Conservation (phyloP, 768 basidiomycete genomes). For the Pleurotus cornucopiae region DNA sequence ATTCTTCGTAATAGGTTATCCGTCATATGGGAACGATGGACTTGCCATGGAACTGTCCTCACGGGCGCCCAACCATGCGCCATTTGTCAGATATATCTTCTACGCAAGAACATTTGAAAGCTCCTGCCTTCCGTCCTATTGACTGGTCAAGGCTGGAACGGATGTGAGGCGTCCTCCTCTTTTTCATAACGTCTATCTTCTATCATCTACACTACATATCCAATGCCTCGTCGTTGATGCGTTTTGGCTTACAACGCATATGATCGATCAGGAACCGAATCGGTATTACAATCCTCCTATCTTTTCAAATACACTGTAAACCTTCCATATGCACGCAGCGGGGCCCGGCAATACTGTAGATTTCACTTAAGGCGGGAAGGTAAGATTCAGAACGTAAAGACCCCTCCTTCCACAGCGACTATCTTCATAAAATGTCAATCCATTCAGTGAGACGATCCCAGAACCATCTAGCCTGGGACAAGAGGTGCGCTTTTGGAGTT, state of each 20-base stretch:
- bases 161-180: neutral
- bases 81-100: conserved; percentile 55
- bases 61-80: conserved; percentile 81
- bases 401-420: too few species aligned
- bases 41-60: conserved; percentile 88
- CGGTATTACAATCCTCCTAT: too few species aligned
- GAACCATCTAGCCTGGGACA: conserved; percentile 56
- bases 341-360: too few species aligned
- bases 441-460: conserved; percentile 51
- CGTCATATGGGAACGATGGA: conserved; percentile 82
- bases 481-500: conserved; percentile 34
- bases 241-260: too few species aligned
- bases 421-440: conserved; percentile 32
- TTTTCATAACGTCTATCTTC: neutral
- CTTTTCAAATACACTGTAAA: too few species aligned
- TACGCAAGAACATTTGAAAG: conserved; percentile 9
- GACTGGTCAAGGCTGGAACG: conserved; percentile 30
- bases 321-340: too few species aligned
- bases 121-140: conserved; percentile 12
- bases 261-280: too few species aligned
- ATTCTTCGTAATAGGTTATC: conserved; percentile 47
- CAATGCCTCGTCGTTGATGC: too few species aligned
- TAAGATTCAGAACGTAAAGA: too few species aligned
- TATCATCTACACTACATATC: conserved; percentile 8
- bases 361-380: too few species aligned